Evolutionary conservation across 148 eudicot species (phyloP).

Genomic region (Camellia lanceoleosa): DNA sequence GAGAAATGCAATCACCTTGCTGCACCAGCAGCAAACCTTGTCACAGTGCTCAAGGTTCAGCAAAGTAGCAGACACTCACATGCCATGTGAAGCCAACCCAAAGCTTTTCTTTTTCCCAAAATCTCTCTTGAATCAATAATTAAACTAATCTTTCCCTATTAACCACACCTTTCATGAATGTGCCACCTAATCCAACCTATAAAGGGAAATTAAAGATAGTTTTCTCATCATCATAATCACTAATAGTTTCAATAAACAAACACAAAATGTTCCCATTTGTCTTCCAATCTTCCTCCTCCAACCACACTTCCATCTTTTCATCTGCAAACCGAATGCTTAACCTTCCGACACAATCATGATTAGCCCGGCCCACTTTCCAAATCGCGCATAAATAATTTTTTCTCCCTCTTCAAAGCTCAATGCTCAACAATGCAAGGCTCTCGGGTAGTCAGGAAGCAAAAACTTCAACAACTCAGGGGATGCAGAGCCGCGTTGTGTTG

Average conservation of each 20-base stretch:
- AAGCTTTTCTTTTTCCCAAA: not conserved
- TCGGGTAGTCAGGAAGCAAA: slow-evolving; percentile 33
- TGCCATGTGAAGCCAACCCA: not conserved
- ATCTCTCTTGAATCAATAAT: not conserved
- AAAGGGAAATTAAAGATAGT: slow-evolving; percentile 4
- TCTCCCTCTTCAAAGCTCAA: slow-evolving; percentile 19
- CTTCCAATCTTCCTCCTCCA: slow-evolving; percentile 16
- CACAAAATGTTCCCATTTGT: not conserved
- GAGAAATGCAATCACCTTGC: too few relatives aligned
- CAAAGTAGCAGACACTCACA: not conserved
- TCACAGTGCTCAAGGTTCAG: not conserved
- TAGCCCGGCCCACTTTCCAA: slow-evolving; percentile 24
- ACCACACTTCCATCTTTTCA: slow-evolving; percentile 4
- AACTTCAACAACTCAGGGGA: slow-evolving; percentile 34
- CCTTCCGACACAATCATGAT: slow-evolving; percentile 47
- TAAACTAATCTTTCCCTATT: not conserved
- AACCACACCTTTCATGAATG: slow-evolving; percentile 9
- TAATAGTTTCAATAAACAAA: slow-evolving; percentile 17
- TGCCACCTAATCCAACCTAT: slow-evolving; percentile 23
- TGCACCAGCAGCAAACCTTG: not conserved
- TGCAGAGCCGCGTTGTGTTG: slow-evolving; percentile 58
- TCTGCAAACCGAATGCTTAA: not conserved
- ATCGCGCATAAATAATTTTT: slow-evolving; percentile 26
- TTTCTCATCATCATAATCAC: slow-evolving; percentile 14
- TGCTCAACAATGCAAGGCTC: slow-evolving; percentile 36